phyloP scores from a whole-genome alignment of 768 basidiomycete genomes.

The Zangia roseola region DNA sequence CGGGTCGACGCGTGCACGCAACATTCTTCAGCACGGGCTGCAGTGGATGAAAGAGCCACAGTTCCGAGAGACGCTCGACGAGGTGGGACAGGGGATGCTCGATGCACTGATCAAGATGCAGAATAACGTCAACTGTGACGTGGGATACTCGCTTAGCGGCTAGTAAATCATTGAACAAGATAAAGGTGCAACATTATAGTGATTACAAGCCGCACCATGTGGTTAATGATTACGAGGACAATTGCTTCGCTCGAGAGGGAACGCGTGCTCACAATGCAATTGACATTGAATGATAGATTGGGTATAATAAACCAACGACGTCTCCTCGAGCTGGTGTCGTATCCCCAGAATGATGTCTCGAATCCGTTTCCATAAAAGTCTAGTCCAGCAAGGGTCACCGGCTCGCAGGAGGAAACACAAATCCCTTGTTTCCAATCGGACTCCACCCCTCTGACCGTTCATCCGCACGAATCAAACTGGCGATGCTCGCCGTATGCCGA shows the following conservation, averaged over 20 bases:
- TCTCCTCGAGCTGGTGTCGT: background rate
- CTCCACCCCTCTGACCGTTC: conserved; percentile 82
- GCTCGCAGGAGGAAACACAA: conserved; percentile 46
- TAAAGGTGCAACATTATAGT: background rate
- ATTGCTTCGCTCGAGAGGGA: background rate
- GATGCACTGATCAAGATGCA: conserved; percentile 58
- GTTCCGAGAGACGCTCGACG: conserved; percentile 45
- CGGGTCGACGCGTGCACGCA: conserved; percentile 62
- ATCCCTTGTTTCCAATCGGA: conserved; percentile 56
- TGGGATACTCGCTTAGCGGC: conserved; percentile 53
- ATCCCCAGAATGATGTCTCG: background rate
- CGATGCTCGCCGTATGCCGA: conserved; percentile 81
- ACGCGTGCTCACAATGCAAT: background rate
- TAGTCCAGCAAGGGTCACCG: conserved; percentile 11
- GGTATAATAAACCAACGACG: conserved; percentile 11
- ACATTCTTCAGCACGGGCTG: conserved; percentile 73
- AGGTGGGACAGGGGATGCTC: conserved; percentile 45
- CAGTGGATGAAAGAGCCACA: conserved; percentile 59
- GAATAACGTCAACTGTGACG: conserved; percentile 34
- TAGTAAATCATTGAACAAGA: conserved; percentile 10
- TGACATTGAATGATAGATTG: background rate
- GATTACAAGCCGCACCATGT: background rate
- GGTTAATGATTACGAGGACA: too few species aligned
- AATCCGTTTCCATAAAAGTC: background rate
- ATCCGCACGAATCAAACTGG: conserved; percentile 74